Evolutionary conservation across 768 basidiomycete species (phyloP), one percentile per base, ranked within the genome.

Genomic region (Gymnopilus dilepis): DNA sequence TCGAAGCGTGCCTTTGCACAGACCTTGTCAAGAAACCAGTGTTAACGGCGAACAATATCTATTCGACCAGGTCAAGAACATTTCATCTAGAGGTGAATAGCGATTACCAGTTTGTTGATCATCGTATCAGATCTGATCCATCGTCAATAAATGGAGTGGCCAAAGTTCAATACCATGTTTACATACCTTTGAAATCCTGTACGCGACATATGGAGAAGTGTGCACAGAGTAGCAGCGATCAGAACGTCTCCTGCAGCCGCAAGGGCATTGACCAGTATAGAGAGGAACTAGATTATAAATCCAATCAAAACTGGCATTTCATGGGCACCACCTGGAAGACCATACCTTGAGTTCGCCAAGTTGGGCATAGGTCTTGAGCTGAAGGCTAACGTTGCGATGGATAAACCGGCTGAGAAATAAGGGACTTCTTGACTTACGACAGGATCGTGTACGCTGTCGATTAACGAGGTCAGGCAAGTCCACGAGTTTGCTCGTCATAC

Each of bases 1-100:
- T 42, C 6, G 15, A n/a, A n/a, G n/a, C n/a, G n/a, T n/a, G n/a
- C n/a, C n/a, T n/a, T n/a, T 38, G 43, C 56, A 60, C 67, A n/a
- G 30, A 77, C 77, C 73, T 81, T 22, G 79, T 80, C 24, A 80
- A 56, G 41, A 72, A 53, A 56, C 79, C 78, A 11, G 79, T 80
- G 60, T 82, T 82, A 63, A 84, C 66, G 33, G 75, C 72, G 65
- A 80, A 84, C 7, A 80, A 13, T 28, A 81, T 80, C 82, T 80
- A 63, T 15, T 22, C 5, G n/a, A 30, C 19, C 28, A 40, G 15
- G 34, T 34, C 33, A 9, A 15, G 34, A 9, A 37, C 9, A 3
- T 37, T 9, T 37, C 9, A 37, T n/a, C n/a, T 9, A 8, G 34
- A 15, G 34, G 15, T 37, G 11, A 9, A 15, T 37, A 37, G 30